phyloP scores from a whole-genome alignment of 1,139 yeast genomes.

The Sugiyamaella japonica region DNA sequence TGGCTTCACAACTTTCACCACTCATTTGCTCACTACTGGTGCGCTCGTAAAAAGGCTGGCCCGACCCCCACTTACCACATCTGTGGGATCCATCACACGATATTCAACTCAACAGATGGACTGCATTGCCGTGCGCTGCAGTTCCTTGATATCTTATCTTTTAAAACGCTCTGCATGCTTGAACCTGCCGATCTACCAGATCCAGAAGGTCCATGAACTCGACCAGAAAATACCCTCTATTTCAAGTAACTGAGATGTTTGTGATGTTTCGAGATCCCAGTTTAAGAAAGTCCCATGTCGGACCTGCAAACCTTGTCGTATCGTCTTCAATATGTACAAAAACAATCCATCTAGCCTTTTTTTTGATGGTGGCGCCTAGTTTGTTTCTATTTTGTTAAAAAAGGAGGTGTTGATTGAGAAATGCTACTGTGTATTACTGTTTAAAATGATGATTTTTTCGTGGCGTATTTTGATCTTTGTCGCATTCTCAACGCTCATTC shows the following conservation, averaged over 20 bases:
- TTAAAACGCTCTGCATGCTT: background rate
- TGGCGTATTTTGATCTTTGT: constrained; percentile 10
- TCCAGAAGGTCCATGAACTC: background rate
- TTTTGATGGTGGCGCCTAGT: background rate
- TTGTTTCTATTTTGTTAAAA: too few relatives aligned
- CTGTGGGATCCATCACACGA: background rate
- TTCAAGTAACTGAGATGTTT: constrained; percentile 5
- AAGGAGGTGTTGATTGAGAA: background rate
- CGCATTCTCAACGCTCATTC: background rate
- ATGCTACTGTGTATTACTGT: constrained; percentile 1
- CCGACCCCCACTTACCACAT: background rate
- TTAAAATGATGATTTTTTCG: constrained; percentile 7
- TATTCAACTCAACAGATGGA: background rate
- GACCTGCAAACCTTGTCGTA: background rate
- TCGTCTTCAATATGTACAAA: constrained; percentile 9
- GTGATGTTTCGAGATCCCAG: background rate
- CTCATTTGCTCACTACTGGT: too few relatives aligned
- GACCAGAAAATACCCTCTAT: background rate
- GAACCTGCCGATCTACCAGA: background rate
- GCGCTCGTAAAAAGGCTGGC: too few relatives aligned
- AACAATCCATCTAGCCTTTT: constrained; percentile 8
- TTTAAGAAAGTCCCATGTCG: background rate
- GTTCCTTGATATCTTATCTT: constrained; percentile 13
- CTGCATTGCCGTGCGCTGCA: background rate
- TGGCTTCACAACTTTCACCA: too few relatives aligned